Base-by-base conservation (phyloP, 1,284 basidiomycete genomes). In the Ceratobasidium sp. region DNA sequence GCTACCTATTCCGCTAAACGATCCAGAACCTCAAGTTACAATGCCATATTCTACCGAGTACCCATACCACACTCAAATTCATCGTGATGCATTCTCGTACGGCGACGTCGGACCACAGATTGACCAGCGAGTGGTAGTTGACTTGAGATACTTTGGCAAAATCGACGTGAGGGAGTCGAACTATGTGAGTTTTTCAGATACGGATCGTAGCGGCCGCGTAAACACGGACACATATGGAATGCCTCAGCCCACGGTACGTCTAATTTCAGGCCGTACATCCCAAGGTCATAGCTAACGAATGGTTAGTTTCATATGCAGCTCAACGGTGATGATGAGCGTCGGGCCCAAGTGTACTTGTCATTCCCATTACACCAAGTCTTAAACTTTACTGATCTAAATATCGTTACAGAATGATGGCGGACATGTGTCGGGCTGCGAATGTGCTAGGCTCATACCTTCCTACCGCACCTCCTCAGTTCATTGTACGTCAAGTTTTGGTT, bases 21-120 rank as follows among this genome's bases (percentile, higher is more conserved):
- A 81, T 57, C 79, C 78, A 14, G 81, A 82, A 72, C 81, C 81
- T 21, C 81, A 82, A 67, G 78, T 82, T 5, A 79, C 76, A 3
- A 79, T 78, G 9, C 78, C 78, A 2, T 76, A 75, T 69, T 66
- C 72, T 1, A 28, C 71, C 41, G 72, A 78, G 57, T 75, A 76
- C 52, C 81, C 80, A 1, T 82, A 78, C 77, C 55, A 50, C 43
- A 55, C 38, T 32, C 77, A 82, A 72, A 79, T 82, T 50, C 81
- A 82, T 63, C 79, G 80, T 47, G 81, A 82, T 72, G 80, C 81
- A 0, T 78, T 77, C 75, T 77, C 76, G 4, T 80, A 80, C 70
- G 79, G 79, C 30, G 78, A 74, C 3, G 78, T 78, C 26, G 79
- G 76, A 2, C 75, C 75, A 50, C 75, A 67, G 38, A 77, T 57